Evolutionary conservation across 2,329 filamentous ascomycete species (phyloP).

Genomic region (Chaetomiaceae sp.): DNA sequence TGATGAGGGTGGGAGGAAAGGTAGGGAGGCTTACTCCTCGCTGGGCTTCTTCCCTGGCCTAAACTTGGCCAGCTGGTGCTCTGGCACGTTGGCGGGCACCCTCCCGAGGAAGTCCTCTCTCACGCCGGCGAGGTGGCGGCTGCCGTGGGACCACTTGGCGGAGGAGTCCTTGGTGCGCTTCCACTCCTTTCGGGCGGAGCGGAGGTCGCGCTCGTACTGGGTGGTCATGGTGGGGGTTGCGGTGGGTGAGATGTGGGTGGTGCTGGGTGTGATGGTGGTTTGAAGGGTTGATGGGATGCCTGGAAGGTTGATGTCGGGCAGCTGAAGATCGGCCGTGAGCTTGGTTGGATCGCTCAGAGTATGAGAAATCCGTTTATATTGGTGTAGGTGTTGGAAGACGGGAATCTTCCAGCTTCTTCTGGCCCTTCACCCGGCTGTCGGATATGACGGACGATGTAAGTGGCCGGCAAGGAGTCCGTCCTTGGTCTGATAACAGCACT

Average conservation of each 20-base stretch:
- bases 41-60: slow-evolving; percentile 33
- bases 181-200: slow-evolving; percentile 39
- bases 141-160: slow-evolving; percentile 41
- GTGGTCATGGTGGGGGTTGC: slow-evolving; percentile 27
- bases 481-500: background rate
- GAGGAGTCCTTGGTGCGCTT: slow-evolving; percentile 42
- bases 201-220: slow-evolving; percentile 40
- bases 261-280: background rate
- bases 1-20: background rate
- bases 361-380: too few species aligned
- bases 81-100: slow-evolving; percentile 23
- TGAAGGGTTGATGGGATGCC: background rate
- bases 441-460: background rate
- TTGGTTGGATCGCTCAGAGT: background rate
- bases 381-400: too few species aligned
- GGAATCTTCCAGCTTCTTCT: too few species aligned
- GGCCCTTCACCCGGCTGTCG: too few species aligned
- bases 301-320: background rate
- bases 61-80: slow-evolving; percentile 33
- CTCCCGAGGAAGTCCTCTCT: slow-evolving; percentile 15
- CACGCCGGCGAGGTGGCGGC: slow-evolving; percentile 31
- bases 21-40: slow-evolving; percentile 31
- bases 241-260: background rate
- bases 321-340: background rate
- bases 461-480: background rate